Base-by-base conservation (phyloP, 1,139 yeast genomes). In the Suhomyces ambrosiae region DNA sequence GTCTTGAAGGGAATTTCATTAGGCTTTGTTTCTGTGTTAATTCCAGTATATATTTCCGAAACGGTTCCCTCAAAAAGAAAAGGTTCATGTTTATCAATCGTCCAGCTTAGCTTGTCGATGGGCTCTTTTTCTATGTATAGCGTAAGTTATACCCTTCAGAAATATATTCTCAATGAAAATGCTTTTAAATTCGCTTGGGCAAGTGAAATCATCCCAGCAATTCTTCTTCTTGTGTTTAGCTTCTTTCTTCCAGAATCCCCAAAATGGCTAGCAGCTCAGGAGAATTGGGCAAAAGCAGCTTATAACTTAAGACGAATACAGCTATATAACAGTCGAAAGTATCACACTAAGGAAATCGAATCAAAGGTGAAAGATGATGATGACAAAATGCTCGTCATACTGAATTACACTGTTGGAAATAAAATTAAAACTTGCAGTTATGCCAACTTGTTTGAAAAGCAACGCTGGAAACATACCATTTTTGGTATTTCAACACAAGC, bases 241-340 rank as follows among this genome's bases (percentile, higher is more conserved):
- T 63, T 76, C 50, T 58, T 76, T 45, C 61, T 83, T 37, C 71
- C 71, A 1, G 60, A 62, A 37, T 60, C 68, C 3, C 73, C 74
- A 5, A 58, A 56, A 44, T 64, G 68, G 66, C 47, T 63, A 21
- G 71, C 69, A 1, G 42, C 59, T 0, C 50, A 58, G 29, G 49
- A 56, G 2, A 53, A 56, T 33, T 68, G 72, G 71, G 41, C 34
- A 2, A 50, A 49, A 12, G 73, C 71, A 24, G 64, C 65, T 2
- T 52, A 50, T 37, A 58, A 50, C 16, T 41, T 58, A 32, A 52
- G 51, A 23, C 42, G 51, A 19, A 44, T 38, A 17, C 39, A 41
- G 18, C 29, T 23, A 13, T 35, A 38, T 19, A 27, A 25, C 3
- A 25, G 33, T 32, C 19, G 32, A 23, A 32, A 44, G 42, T 44